phyloP scores from a whole-genome alignment of 2,329 filamentous ascomycete species.

The Dactylella cylindrospora region DNA sequence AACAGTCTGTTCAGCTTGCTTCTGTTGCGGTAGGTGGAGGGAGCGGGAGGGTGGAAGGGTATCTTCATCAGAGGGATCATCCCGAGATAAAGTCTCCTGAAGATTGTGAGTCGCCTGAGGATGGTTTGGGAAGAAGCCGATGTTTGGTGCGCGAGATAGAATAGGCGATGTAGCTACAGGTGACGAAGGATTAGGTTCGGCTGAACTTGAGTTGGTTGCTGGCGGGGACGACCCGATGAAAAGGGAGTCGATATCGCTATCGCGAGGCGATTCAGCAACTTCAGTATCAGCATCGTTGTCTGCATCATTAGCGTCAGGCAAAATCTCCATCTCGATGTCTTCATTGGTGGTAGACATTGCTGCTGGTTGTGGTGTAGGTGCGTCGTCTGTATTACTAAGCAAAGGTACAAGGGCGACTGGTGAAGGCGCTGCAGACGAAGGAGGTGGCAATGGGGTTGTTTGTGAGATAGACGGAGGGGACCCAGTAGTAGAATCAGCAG shows the following conservation, averaged over 20 bases:
- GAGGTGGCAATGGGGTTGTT: slow-evolving; percentile 25
- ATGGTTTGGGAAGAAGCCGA: slow-evolving; percentile 29
- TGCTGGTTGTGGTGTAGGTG: slow-evolving; percentile 14
- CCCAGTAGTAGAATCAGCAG: slow-evolving; percentile 12
- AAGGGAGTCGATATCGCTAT: slow-evolving; percentile 40
- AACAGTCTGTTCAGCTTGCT: slow-evolving; percentile 6
- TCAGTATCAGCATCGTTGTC: slow-evolving; percentile 37
- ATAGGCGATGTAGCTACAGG: slow-evolving; percentile 23
- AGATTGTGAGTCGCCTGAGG: slow-evolving; percentile 17
- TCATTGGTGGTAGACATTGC: slow-evolving; percentile 29
- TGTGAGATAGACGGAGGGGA: slow-evolving; percentile 35
- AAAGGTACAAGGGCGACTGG: slow-evolving; percentile 15
- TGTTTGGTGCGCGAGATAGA: slow-evolving; percentile 18
- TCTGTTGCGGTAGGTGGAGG: slow-evolving; percentile 2
- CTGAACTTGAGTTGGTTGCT: slow-evolving; percentile 19
- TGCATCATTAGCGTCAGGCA: slow-evolving; percentile 3
- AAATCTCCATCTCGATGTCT: slow-evolving; percentile 33
- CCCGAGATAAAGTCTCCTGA: slow-evolving; percentile 18
- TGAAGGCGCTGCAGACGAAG: slow-evolving; percentile 35
- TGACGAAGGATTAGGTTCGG: slow-evolving; percentile 23
- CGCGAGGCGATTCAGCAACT: slow-evolving; percentile 35
- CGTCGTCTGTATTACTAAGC: slow-evolving; percentile 15
- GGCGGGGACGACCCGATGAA: slow-evolving; percentile 43
- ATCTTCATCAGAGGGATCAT: slow-evolving; percentile 14
- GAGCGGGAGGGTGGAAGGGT: slow-evolving; percentile 1